Conservation (phyloP, 129 eudicot species). For the Escallonia rubra region DNA sequence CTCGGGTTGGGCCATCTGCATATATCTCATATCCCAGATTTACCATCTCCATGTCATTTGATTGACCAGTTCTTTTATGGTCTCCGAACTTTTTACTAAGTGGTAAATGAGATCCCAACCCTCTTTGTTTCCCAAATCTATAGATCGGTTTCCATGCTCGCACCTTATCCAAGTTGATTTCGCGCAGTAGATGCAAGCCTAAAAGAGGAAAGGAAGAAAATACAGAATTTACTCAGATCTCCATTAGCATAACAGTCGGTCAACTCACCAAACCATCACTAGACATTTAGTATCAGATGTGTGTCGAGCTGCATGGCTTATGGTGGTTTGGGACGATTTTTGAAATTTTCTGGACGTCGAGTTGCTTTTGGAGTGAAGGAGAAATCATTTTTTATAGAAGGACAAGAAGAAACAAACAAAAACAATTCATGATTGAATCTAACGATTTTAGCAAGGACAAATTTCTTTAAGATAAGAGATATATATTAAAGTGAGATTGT, state of each 20-base stretch:
- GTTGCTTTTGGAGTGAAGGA: no score
- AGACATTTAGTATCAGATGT: no score
- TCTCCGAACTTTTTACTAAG: constrained; percentile 40
- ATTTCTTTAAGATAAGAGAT: background rate
- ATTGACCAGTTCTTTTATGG: constrained; percentile 34
- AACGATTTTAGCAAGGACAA: background rate
- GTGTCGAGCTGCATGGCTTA: no score
- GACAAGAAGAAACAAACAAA: no score
- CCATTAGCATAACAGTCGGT: no score
- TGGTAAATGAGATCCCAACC: constrained; percentile 56
- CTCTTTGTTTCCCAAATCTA: constrained; percentile 55
- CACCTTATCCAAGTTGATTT: constrained; percentile 90
- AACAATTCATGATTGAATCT: background rate
- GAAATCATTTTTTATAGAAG: no score
- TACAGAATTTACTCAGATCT: no score
- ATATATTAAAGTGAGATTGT: background rate
- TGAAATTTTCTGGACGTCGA: no score
- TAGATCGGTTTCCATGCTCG: constrained; percentile 89
- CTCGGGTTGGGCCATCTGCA: constrained; percentile 91
- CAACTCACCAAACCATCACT: no score
- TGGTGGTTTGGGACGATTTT: no score
- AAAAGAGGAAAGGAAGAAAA: constrained; percentile 9
- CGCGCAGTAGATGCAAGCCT: constrained; percentile 75
- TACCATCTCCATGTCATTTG: constrained; percentile 33
- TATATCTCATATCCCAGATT: constrained; percentile 78